Percentiles rank a stretch among this genome's conserved stretches.
phyloP scores from a whole-genome alignment of 768 basidiomycete genomes.

The Mycena haematopus region DNA sequence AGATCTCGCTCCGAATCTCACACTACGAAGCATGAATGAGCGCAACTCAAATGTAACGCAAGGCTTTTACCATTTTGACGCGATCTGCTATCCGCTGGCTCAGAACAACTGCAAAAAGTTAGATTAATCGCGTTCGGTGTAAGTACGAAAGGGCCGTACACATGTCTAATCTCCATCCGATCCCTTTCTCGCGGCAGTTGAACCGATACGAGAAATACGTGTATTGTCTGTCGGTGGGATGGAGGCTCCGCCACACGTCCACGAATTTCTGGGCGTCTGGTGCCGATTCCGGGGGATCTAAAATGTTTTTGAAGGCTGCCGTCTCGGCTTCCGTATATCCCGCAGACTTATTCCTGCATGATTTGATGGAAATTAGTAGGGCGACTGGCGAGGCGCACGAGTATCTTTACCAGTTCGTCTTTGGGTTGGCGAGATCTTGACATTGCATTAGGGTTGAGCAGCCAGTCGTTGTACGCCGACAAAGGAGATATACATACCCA shows the following conservation, averaged over 20 bases:
- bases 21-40: conserved; percentile 49
- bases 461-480: not conserved
- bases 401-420: conserved; percentile 87
- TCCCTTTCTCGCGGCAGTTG: conserved; percentile 77
- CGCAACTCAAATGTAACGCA: not conserved
- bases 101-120: conserved; percentile 61
- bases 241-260: conserved; percentile 79
- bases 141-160: conserved; percentile 49
- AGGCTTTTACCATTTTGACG: conserved; percentile 60
- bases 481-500: conserved; percentile 49
- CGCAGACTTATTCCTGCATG: conserved; percentile 87
- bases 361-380: not conserved
- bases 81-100: conserved; percentile 71
- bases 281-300: conserved; percentile 55
- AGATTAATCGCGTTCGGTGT: not conserved
- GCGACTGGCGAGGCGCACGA: conserved; percentile 59
- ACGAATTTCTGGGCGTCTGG: conserved; percentile 59
- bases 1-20: conserved; percentile 85
- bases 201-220: conserved; percentile 88
- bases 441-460: not conserved
- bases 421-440: conserved; percentile 71
- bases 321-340: conserved; percentile 88
- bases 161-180: conserved; percentile 89
- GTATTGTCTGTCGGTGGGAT: conserved; percentile 76
- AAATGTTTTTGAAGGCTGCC: conserved; percentile 71